Evolutionary conservation across 2,329 filamentous ascomycete genomes (phyloP), one percentile per base, ranked within the genome.

Genomic region (Orbilia quercus): DNA sequence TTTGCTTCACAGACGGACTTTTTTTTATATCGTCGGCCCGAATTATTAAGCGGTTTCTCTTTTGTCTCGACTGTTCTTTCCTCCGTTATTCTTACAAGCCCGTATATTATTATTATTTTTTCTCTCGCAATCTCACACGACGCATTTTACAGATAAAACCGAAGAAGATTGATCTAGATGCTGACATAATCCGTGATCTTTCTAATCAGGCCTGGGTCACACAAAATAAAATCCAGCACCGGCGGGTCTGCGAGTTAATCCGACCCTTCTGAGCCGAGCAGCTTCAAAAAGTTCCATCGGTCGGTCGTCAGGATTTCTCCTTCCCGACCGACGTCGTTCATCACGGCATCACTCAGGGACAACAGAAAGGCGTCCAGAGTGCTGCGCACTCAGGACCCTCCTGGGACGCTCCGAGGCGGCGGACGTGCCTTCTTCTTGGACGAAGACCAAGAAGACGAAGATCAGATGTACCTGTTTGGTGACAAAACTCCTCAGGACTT

Each of bases 341-440:
- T 54, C 69, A 66, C 69, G 69, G 69, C 69, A 34, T 64, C 60
- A 73, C 62, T 59, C 60, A 55, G 69, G 54, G 62, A 66, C 38
- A 73, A 60, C 55, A 59, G 42, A 23, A 73, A 73, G 60, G 69
- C 53, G 66, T 66, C 69, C 50, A 40, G 60, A 47, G 54, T 73
- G 40, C 51, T 73, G 47, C 22, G 50, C 47, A 47, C 54, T 25
- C 69, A 73, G 60, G 69, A 73, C 55, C 69, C 69, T 66, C 69
- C 69, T 23, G 69, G 69, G 25, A 73, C 69, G 6, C 48, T 73
- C 54, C 69, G 69, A 28, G 69, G 69, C 16, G 69, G 60, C 23
- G 69, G 69, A 7, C 69, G 48, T n/a, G 69, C 69, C 14, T 60
- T 66, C 60, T 73, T 73, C 48, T n/a, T 73, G 16, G 55, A 66